Conservation (phyloP, 2,329 filamentous ascomycete species). For the Pseudogymnoascus sp. region DNA sequence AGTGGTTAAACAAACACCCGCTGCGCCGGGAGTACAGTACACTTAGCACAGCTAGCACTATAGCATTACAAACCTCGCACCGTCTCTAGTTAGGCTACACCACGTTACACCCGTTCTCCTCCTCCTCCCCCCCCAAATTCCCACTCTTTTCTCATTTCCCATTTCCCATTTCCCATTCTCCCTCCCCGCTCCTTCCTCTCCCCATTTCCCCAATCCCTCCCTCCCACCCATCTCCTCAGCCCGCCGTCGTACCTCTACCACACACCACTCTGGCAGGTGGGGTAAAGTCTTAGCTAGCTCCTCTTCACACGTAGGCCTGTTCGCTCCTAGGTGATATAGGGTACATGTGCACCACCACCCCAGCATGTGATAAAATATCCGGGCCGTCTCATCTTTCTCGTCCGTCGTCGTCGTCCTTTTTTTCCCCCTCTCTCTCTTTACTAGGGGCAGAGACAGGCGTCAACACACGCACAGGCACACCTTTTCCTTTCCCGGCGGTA, state of each 20-base stretch:
- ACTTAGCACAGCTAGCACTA: too few species aligned
- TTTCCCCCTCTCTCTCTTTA: too few species aligned
- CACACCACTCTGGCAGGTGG: background rate
- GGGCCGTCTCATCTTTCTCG: background rate
- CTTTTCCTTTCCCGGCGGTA: too few species aligned
- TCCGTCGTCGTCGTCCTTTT: background rate
- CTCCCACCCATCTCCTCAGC: background rate
- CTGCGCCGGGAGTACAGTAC: too few species aligned
- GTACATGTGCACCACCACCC: background rate
- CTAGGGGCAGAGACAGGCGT: too few species aligned
- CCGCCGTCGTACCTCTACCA: background rate
- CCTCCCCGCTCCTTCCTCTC: background rate
- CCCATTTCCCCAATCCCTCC: background rate
- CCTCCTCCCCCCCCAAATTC: too few species aligned
- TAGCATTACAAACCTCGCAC: too few species aligned
- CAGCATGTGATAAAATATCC: background rate
- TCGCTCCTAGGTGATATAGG: background rate
- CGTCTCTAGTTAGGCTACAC: background rate
- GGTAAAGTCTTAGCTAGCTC: background rate
- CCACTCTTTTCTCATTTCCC: background rate
- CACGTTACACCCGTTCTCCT: background rate
- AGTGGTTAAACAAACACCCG: too few species aligned
- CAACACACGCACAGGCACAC: too few species aligned
- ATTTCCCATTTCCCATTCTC: background rate
- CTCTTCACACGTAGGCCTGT: too few species aligned